phyloP scores from a whole-genome alignment of 208 protist genomes.

The Leptomonas pyrrhocoris region DNA sequence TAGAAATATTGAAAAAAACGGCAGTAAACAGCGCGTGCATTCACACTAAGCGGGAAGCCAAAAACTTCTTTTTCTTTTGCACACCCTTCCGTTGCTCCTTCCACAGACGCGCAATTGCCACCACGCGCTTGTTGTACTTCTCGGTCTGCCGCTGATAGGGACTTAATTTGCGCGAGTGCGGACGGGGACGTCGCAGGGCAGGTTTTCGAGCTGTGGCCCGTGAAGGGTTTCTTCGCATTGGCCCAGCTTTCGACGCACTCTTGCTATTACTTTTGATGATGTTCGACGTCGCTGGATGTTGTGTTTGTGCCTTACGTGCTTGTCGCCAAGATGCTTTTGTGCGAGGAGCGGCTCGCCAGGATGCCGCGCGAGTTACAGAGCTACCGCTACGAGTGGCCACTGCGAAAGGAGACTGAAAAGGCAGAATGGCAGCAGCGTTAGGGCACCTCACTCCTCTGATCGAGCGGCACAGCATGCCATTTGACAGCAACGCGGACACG shows the following conservation, averaged over 20 bases:
- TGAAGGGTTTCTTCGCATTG: background rate
- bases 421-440: background rate
- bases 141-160: constrained; percentile 61
- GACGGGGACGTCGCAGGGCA: background rate
- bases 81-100: constrained; percentile 49
- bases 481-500: background rate
- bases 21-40: background rate
- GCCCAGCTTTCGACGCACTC: background rate
- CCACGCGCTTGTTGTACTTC: constrained; percentile 88
- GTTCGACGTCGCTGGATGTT: no score
- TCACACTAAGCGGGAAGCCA: constrained; percentile 8
- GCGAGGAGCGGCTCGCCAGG: background rate
- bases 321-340: background rate
- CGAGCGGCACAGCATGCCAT: background rate
- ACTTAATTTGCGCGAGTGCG: constrained; percentile 18
- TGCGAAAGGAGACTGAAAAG: background rate
- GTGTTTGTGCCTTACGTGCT: background rate
- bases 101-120: constrained; percentile 83
- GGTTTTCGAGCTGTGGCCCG: background rate
- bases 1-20: no score
- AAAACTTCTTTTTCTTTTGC: constrained; percentile 5
- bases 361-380: background rate
- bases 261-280: background rate
- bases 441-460: background rate
- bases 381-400: background rate